phyloP scores from a whole-genome alignment of 2,329 filamentous ascomycete species.

The Parasarocladium wereldwijsianum region DNA sequence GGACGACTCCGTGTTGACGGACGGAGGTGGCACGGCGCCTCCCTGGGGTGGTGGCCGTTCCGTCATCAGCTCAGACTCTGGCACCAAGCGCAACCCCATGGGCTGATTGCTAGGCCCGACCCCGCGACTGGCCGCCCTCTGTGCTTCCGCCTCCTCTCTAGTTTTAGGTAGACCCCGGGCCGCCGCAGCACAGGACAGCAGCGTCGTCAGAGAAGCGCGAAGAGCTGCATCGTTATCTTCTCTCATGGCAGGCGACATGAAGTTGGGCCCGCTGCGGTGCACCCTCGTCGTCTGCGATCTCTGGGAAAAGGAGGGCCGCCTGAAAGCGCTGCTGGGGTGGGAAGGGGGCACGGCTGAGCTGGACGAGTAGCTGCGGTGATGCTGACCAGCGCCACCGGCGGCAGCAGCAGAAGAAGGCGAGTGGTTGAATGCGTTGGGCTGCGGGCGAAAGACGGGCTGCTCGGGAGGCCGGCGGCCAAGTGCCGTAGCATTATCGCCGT shows the following conservation, averaged over 20 bases:
- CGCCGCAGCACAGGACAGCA: slow-evolving; percentile 87
- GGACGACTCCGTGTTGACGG: slow-evolving; percentile 15
- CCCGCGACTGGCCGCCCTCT: slow-evolving; percentile 18
- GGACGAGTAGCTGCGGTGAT: slow-evolving; percentile 34
- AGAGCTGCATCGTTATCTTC: slow-evolving; percentile 88
- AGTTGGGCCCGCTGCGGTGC: slow-evolving; percentile 36
- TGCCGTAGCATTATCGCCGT: slow-evolving; percentile 69
- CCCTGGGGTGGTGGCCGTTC: slow-evolving; percentile 13
- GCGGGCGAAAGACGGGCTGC: slow-evolving; percentile 55
- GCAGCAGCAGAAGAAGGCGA: too few species aligned
- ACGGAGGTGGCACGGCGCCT: slow-evolving; percentile 6
- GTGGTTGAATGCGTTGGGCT: slow-evolving; percentile 86
- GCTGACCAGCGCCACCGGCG: too few species aligned
- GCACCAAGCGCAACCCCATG: slow-evolving; percentile 43
- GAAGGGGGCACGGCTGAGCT: slow-evolving; percentile 30
- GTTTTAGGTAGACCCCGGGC: slow-evolving; percentile 67
- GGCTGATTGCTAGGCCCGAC: slow-evolving; percentile 34
- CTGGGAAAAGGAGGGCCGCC: slow-evolving; percentile 32
- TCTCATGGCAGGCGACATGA: slow-evolving; percentile 61
- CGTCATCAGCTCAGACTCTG: slow-evolving; percentile 43
- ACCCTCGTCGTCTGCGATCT: slow-evolving; percentile 28
- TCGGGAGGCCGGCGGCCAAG: slow-evolving; percentile 45
- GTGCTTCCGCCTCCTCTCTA: slow-evolving; percentile 27
- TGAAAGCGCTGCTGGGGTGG: slow-evolving; percentile 34
- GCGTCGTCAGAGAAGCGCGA: slow-evolving; percentile 81